Evolutionary conservation across 306 rosid species (phyloP).

Genomic region (Argentina anserina): DNA sequence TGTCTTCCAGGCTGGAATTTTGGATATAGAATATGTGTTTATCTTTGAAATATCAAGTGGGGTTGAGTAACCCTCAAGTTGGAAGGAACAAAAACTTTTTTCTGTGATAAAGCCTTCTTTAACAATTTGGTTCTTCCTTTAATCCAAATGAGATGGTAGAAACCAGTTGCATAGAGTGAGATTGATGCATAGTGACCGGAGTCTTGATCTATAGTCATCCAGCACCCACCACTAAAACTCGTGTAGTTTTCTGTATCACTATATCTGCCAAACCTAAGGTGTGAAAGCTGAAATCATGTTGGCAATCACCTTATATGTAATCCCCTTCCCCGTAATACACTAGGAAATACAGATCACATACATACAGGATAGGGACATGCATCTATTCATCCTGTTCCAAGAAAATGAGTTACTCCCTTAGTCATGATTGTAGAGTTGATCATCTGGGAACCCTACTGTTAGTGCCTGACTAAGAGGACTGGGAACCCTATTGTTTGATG

Average conservation of each 20-base stretch:
- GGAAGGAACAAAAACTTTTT: neutral
- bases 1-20: neutral
- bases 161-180: neutral
- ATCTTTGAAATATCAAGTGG: neutral
- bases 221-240: neutral
- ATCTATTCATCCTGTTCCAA: neutral
- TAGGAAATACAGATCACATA: neutral
- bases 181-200: neutral
- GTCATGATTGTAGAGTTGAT: neutral
- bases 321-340: neutral
- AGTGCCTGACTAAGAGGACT: neutral
- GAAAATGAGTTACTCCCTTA: neutral
- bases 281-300: neutral
- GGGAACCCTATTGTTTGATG: neutral
- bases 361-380: neutral
- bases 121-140: neutral
- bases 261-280: neutral
- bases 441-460: neutral
- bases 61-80: neutral
- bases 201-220: neutral
- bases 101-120: neutral
- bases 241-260: neutral
- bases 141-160: neutral
- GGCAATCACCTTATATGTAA: neutral
- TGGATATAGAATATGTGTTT: neutral